Conservation (phyloP, 2,329 filamentous ascomycete genomes). For the Aspergillus calidoustus region DNA sequence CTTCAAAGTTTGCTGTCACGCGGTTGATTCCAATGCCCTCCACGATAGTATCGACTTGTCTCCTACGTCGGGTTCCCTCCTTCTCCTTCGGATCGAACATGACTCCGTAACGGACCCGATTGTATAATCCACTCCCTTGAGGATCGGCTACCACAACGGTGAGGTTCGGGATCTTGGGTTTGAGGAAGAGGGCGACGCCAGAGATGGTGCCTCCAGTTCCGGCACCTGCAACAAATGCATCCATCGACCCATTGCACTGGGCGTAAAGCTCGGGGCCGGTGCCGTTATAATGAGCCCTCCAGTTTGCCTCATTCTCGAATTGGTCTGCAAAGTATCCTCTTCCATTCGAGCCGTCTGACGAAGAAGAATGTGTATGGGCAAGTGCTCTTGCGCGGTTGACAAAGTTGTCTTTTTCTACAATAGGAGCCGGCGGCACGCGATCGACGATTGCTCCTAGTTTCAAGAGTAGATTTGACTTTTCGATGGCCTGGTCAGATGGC, state of each 20-base stretch:
- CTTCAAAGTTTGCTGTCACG: constrained; percentile 90
- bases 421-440: constrained; percentile 86
- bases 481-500: constrained; percentile 85
- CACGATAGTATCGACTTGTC: constrained; percentile 94
- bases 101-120: constrained; percentile 88
- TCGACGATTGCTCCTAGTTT: constrained; percentile 94
- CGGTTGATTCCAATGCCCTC: constrained; percentile 96
- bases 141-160: constrained; percentile 87
- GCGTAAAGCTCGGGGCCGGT: constrained; percentile 89
- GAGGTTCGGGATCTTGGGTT: constrained; percentile 68
- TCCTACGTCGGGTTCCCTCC: constrained; percentile 85
- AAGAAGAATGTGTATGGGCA: constrained; percentile 67
- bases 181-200: constrained; percentile 82
- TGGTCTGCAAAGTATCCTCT: constrained; percentile 94
- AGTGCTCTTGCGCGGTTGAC: constrained; percentile 86
- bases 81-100: constrained; percentile 91
- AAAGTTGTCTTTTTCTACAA: constrained; percentile 91
- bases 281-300: constrained; percentile 75
- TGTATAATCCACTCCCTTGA: constrained; percentile 90
- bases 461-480: constrained; percentile 86
- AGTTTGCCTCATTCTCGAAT: constrained; percentile 91
- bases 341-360: constrained; percentile 55
- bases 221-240: constrained; percentile 91
- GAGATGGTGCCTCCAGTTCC: constrained; percentile 94
- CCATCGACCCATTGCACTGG: constrained; percentile 74